phyloP scores from a whole-genome alignment of 2,329 filamentous ascomycete genomes.

The Leptographium flavum region DNA sequence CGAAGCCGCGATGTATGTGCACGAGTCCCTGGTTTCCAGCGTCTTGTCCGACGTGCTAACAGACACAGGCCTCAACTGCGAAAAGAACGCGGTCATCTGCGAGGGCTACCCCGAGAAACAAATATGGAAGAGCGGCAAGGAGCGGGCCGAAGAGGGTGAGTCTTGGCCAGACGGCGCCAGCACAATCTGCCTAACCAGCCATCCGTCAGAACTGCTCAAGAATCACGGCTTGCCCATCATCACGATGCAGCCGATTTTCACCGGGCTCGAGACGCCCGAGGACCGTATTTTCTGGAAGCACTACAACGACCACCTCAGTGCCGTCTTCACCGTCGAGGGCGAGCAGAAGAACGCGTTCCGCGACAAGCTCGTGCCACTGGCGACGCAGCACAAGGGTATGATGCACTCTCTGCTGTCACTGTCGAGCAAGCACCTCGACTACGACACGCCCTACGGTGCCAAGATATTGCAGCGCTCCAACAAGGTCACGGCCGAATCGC shows the following conservation, averaged over 20 bases:
- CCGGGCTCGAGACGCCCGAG: slow-evolving; percentile 65
- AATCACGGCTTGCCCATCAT: slow-evolving; percentile 36
- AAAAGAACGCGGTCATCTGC: slow-evolving; percentile 85
- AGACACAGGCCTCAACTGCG: slow-evolving; percentile 62
- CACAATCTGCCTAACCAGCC: not conserved
- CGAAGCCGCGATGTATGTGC: slow-evolving; percentile 48
- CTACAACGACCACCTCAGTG: slow-evolving; percentile 66
- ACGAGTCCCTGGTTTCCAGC: not conserved
- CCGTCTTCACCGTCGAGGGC: slow-evolving; percentile 67
- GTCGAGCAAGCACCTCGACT: slow-evolving; percentile 62
- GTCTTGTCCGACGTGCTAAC: not conserved
- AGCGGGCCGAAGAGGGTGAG: slow-evolving; percentile 56
- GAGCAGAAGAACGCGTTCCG: slow-evolving; percentile 76
- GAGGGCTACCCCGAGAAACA: slow-evolving; percentile 82
- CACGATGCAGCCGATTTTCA: slow-evolving; percentile 53
- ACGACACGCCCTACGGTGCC: slow-evolving; percentile 38
- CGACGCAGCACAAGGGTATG: slow-evolving; percentile 61
- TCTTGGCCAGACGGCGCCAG: too few species aligned
- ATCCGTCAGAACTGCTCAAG: slow-evolving; percentile 29
- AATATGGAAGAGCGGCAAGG: slow-evolving; percentile 75
- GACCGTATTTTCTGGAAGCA: slow-evolving; percentile 74
- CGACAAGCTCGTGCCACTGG: slow-evolving; percentile 69
- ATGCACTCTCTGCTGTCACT: slow-evolving; percentile 86
- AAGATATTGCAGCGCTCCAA: slow-evolving; percentile 37
- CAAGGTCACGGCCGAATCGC: slow-evolving; percentile 27